Percentiles rank a stretch among this genome's conserved stretches.
These are phyloP conservation scores for Schizopora paradoxa DNA, from an alignment of 1,284 basidiomycete genomes.

Conservation along the genomic window DNA sequence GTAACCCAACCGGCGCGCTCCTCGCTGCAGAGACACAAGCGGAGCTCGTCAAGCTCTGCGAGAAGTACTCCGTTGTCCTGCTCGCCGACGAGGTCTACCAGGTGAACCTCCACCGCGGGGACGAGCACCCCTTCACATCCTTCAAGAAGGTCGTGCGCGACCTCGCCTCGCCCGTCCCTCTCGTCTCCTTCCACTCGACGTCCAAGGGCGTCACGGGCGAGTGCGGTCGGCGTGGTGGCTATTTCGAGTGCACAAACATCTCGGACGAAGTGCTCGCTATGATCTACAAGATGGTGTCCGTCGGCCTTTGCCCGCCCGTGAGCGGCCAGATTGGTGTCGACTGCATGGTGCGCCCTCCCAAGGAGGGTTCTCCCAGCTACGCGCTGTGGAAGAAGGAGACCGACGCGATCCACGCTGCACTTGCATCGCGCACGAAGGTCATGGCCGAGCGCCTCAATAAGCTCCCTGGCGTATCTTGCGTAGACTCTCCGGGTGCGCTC, in stretches of 20 bases:
- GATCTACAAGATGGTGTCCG: constrained; percentile 93
- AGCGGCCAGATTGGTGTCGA: constrained; percentile 90
- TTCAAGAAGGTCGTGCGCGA: constrained; percentile 84
- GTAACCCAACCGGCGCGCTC: constrained; percentile 89
- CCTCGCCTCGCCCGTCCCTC: constrained; percentile 61
- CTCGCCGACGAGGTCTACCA: constrained; percentile 97
- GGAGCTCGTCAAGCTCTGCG: constrained; percentile 74
- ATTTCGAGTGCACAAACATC: constrained; percentile 88
- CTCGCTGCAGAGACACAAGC: constrained; percentile 69
- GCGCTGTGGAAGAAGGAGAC: constrained; percentile 79
- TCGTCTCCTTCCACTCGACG: constrained; percentile 93
- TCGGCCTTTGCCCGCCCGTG: constrained; percentile 84
- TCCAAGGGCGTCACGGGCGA: constrained; percentile 93
- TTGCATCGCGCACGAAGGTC: constrained; percentile 63
- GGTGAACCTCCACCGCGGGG: constrained; percentile 74
- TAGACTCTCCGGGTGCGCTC: constrained; percentile 84
- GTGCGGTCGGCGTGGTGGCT: constrained; percentile 90
- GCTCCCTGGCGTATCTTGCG: constrained; percentile 80
- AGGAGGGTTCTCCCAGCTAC: constrained; percentile 70
- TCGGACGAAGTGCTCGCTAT: constrained; percentile 69
- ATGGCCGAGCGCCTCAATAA: constrained; percentile 76
- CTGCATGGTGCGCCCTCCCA: constrained; percentile 83
- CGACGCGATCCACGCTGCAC: constrained; percentile 66
- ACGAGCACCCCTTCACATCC: constrained; percentile 74
- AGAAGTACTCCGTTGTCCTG: constrained; percentile 80